Base-by-base conservation (phyloP, 768 basidiomycete genomes). In the Kwoniella botswanensis region DNA sequence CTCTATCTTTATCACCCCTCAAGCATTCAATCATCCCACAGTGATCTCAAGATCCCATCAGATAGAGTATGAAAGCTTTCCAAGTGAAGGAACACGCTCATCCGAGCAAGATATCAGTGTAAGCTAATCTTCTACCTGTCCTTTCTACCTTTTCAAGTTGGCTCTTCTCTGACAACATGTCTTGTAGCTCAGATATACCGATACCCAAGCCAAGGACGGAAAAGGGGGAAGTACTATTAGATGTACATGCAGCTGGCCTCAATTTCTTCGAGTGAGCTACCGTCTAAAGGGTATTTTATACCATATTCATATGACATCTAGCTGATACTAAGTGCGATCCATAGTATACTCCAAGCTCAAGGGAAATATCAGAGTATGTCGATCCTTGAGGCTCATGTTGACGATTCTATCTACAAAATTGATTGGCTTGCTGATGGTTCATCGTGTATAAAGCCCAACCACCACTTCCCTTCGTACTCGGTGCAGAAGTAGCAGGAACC, bases 391-490 rank as follows among this genome's bases (percentile, higher is more conserved):
- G 46, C 59, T 56, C 3, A n/a, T 17, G 1, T 21, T 24, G 53
- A 42, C 54, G 3, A 44, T 6, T 3, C 18, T 15, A 44, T 46
- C 3, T 42, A 15, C n/a, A 15, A n/a, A 22, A 43, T 17, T 62
- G 42, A 44, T 7, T 9, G 3, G 41, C 15, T 9, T 7, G 35
- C 50, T 50, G 46, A 52, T 50, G 3, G 4, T 2, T 21, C 43
- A 3, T 46, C 3, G 21, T 59, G 12, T 18, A 13, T 18, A 18
- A 15, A 84, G 81, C 77, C 65, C 90, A 94, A 79, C 93, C 92
- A 0, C 88, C 92, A 0, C 86, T 93, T 50, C 95, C 95, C 0
- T 97, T 95, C 84, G 86, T 89, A 6, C 87, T 94, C 5, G 94
- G 94, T 17, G 76, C 79, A n/a, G 83, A 99, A 82, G 92, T 98